Evolutionary conservation across 2,329 filamentous ascomycete species (phyloP).

Genomic region (Aspergillus melleus): DNA sequence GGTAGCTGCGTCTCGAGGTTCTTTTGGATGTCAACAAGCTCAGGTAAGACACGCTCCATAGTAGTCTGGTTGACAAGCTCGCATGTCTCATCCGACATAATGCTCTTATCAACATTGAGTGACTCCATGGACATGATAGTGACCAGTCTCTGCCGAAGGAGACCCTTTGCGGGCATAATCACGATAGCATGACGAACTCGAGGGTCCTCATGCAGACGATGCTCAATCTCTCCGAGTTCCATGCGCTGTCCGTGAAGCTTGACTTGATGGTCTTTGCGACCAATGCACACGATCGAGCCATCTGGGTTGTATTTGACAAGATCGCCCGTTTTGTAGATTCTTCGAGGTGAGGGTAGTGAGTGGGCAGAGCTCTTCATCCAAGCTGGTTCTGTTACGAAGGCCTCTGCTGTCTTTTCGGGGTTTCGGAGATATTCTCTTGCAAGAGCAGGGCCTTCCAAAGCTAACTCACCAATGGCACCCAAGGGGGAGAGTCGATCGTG

Average conservation of each 20-base stretch:
- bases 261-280: slow-evolving; percentile 66
- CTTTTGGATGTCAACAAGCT: slow-evolving; percentile 37
- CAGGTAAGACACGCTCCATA: slow-evolving; percentile 23
- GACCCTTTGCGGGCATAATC: slow-evolving; percentile 44
- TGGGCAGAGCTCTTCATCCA: slow-evolving; percentile 22
- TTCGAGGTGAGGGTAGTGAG: slow-evolving; percentile 10
- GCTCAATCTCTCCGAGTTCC: slow-evolving; percentile 56
- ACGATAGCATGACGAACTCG: slow-evolving; percentile 44
- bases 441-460: slow-evolving; percentile 39
- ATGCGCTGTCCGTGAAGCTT: slow-evolving; percentile 67
- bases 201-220: slow-evolving; percentile 34
- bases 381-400: slow-evolving; percentile 27
- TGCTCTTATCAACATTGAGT: slow-evolving; percentile 21
- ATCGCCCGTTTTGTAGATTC: slow-evolving; percentile 31
- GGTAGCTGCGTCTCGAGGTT: slow-evolving; percentile 45
- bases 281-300: slow-evolving; percentile 21
- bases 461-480: slow-evolving; percentile 36
- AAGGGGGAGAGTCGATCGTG: slow-evolving; percentile 36
- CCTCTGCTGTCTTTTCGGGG: slow-evolving; percentile 29
- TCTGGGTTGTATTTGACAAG: slow-evolving; percentile 22
- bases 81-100: slow-evolving; percentile 31
- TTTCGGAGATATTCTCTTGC: slow-evolving; percentile 43
- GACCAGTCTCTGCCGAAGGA: slow-evolving; percentile 45
- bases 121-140: slow-evolving; percentile 43
- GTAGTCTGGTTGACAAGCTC: slow-evolving; percentile 32